Evolutionary conservation across 352 stramenopile species (phyloP).

Genomic region (Pythium brachiatum): DNA sequence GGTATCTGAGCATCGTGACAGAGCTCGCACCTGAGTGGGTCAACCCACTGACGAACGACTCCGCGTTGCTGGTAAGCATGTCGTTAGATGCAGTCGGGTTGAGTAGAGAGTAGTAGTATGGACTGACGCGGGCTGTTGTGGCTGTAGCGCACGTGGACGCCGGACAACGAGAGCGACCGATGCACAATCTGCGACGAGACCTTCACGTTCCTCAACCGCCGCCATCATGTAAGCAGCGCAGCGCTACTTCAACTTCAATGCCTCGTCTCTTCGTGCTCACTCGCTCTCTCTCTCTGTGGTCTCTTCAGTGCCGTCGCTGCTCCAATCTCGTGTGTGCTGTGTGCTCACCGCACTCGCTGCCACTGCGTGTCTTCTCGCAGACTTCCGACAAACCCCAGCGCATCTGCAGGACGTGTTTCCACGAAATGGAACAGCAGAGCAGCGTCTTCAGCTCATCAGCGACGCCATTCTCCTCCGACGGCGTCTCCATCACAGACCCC

Average conservation of each 20-base stretch:
- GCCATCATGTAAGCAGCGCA: constrained; percentile 61
- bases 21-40: constrained; percentile 57
- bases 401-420: constrained; percentile 46
- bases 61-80: constrained; percentile 42
- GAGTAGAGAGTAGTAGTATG: background rate
- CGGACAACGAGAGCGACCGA: constrained; percentile 53
- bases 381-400: constrained; percentile 39
- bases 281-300: background rate
- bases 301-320: constrained; percentile 53
- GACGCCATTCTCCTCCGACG: background rate
- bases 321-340: constrained; percentile 62
- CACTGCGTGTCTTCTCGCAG: constrained; percentile 52
- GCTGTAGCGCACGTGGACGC: constrained; percentile 61
- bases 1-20: constrained; percentile 54
- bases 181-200: constrained; percentile 55
- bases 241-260: no score
- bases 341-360: constrained; percentile 50
- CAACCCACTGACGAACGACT: constrained; percentile 45
- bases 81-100: no score
- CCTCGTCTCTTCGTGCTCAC: background rate
- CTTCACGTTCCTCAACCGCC: constrained; percentile 74
- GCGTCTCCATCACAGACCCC: constrained; percentile 9
- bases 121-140: background rate
- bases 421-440: constrained; percentile 24
- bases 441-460: background rate